Percentiles rank a stretch among this genome's conserved stretches.
Evolutionary conservation across 164 flowering plant species (phyloP).

Genomic region (Berberis vulgaris): DNA sequence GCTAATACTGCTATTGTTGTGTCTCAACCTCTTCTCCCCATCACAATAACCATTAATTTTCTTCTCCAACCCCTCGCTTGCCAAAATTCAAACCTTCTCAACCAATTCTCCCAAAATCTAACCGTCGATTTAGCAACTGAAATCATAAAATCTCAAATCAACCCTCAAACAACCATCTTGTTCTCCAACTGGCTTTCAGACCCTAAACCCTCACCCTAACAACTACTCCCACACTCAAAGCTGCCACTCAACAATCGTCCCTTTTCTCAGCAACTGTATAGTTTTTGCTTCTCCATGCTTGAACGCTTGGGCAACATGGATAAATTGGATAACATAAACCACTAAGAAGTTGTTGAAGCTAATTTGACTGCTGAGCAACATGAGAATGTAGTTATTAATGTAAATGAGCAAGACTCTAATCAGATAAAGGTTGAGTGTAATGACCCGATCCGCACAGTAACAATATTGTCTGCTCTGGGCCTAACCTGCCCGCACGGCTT

Average conservation of each 20-base stretch:
- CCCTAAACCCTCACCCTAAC: slow-evolving; percentile 29
- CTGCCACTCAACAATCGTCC: slow-evolving; percentile 37
- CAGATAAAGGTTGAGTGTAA: no score
- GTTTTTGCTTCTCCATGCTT: no score
- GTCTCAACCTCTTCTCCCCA: neutral
- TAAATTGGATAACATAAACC: no score
- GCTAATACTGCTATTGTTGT: neutral
- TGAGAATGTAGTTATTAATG: no score
- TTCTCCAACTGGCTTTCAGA: slow-evolving; percentile 53
- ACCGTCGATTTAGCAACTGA: slow-evolving; percentile 27
- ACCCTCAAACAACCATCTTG: slow-evolving; percentile 38
- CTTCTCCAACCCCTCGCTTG: slow-evolving; percentile 23
- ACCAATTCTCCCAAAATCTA: slow-evolving; percentile 29
- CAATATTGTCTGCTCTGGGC: no score
- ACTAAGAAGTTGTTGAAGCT: no score
- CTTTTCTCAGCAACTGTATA: slow-evolving; percentile 17
- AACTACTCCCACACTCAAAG: slow-evolving; percentile 27
- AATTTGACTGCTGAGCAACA: no score
- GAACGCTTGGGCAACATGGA: no score
- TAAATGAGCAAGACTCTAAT: no score
- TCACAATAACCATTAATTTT: slow-evolving; percentile 26
- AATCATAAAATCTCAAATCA: slow-evolving; percentile 33
- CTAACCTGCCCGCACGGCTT: no score
- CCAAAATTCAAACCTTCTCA: slow-evolving; percentile 16
- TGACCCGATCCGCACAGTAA: no score